These are phyloP conservation scores for Haplosporangium sp. DNA, from an alignment of 371 early-diverging fungal species.

Conservation along the genomic window DNA sequence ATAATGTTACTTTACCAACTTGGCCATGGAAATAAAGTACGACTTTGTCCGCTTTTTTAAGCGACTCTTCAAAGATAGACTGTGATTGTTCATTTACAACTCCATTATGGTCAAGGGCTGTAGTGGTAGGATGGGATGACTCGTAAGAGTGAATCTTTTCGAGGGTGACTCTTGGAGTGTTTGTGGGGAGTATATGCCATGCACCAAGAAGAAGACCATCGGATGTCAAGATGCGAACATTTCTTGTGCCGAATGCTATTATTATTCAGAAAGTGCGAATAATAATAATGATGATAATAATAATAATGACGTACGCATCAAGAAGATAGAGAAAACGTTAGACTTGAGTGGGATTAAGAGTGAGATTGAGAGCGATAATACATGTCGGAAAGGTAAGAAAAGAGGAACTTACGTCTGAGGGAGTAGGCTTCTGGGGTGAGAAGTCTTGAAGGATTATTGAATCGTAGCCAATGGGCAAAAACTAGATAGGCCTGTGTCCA, in stretches of 20 bases:
- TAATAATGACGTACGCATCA: not conserved
- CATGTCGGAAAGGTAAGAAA: not conserved
- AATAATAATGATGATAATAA: not conserved
- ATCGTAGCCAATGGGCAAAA: constrained; percentile 50
- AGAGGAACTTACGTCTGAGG: constrained; percentile 21
- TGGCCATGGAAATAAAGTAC: constrained; percentile 52
- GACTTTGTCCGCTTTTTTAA: constrained; percentile 27
- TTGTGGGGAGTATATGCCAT: constrained; percentile 47
- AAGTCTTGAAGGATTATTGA: constrained; percentile 42
- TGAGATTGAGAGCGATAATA: not conserved
- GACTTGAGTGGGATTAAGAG: not conserved
- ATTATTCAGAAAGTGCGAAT: not conserved
- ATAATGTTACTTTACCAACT: constrained; percentile 21
- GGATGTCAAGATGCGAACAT: constrained; percentile 32
- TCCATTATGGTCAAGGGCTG: not conserved
- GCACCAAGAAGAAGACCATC: constrained; percentile 43
- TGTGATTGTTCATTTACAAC: constrained; percentile 12
- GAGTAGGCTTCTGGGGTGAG: constrained; percentile 50
- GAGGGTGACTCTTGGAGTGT: constrained; percentile 16
- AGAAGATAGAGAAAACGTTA: no score
- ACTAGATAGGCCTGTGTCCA: constrained; percentile 53
- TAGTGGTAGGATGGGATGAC: constrained; percentile 4
- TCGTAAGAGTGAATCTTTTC: constrained; percentile 32
- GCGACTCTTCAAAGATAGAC: constrained; percentile 34
- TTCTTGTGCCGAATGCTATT: constrained; percentile 44